A percentile compares a stretch with the other conserved stretches of the same genome.
phyloP scores from a whole-genome alignment of 2,329 filamentous ascomycete genomes.

The Nemania abortiva region DNA sequence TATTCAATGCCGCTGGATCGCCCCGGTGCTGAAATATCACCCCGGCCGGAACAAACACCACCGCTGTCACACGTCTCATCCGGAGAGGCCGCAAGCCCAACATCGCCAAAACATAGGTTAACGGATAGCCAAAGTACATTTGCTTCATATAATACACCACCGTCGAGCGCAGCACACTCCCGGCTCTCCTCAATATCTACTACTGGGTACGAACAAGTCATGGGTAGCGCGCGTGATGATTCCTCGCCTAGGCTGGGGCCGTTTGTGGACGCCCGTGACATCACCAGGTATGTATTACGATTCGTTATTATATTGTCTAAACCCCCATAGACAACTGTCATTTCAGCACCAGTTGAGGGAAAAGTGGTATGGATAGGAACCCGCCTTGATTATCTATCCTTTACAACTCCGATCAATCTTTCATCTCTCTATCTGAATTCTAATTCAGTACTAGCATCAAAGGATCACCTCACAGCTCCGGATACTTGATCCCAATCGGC shows the following conservation, averaged over 20 bases:
- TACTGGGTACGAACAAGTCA: constrained; percentile 56
- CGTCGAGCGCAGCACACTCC: constrained; percentile 62
- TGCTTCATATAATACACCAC: constrained; percentile 63
- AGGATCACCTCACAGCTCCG: constrained; percentile 23
- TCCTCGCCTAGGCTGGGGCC: constrained; percentile 52
- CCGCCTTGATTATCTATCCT: not conserved
- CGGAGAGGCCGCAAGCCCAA: constrained; percentile 48
- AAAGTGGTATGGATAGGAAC: not conserved
- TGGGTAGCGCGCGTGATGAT: constrained; percentile 54
- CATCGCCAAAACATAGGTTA: constrained; percentile 57
- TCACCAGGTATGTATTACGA: too few relatives aligned
- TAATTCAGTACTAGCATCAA: constrained; percentile 33
- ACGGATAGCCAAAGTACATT: constrained; percentile 67
- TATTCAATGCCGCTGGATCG: constrained; percentile 58
- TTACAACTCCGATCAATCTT: not conserved
- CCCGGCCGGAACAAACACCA: not conserved
- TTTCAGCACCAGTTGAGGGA: too few relatives aligned
- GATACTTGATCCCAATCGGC: constrained; percentile 40
- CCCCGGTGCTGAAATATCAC: not conserved
- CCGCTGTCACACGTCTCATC: constrained; percentile 31
- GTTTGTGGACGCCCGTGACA: constrained; percentile 3
- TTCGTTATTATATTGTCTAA: too few relatives aligned
- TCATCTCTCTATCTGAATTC: not conserved
- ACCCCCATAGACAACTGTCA: too few relatives aligned
- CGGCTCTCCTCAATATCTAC: constrained; percentile 67